Percentiles rank a stretch among this genome's conserved stretches.
Conservation (phyloP, 108 stramenopile genomes). For the Skeletonema costatum region DNA sequence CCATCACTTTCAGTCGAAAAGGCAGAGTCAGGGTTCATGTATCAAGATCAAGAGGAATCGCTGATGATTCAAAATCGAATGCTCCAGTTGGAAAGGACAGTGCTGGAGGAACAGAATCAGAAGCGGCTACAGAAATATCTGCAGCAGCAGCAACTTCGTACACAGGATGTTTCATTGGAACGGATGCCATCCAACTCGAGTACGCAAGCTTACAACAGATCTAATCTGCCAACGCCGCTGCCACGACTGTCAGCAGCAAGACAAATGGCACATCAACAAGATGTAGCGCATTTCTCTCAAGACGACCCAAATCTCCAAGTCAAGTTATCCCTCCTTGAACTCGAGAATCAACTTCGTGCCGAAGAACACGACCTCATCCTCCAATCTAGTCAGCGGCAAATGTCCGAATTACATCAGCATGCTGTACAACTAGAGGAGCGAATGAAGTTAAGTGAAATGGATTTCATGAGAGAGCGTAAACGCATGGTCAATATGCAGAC, state of each 20-base stretch:
- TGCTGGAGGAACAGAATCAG: not conserved
- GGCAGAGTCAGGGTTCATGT: not conserved
- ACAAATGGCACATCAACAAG: not conserved
- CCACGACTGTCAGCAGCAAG: not conserved
- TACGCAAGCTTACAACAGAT: no score
- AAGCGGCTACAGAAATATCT: not conserved
- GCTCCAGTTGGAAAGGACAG: not conserved
- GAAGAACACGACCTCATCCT: not conserved
- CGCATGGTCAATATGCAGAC: not conserved
- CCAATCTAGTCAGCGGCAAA: not conserved
- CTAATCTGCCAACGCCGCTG: no score
- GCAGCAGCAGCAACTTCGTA: not conserved
- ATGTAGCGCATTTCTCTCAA: not conserved
- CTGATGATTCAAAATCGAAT: not conserved
- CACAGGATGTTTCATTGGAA: not conserved
- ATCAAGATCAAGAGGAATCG: not conserved
- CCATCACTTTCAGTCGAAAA: not conserved
- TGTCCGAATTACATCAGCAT: not conserved
- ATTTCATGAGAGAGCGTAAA: not conserved
- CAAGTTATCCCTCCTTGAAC: not conserved
- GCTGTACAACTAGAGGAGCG: not conserved
- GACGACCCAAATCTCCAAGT: not conserved
- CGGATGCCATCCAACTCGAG: not conserved
- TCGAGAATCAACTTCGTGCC: not conserved
- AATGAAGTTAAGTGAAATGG: not conserved